A percentile compares a stretch with the other conserved stretches of the same genome.
phyloP scores from a whole-genome alignment of 306 rosid species.

The Acacia crassicarpa region DNA sequence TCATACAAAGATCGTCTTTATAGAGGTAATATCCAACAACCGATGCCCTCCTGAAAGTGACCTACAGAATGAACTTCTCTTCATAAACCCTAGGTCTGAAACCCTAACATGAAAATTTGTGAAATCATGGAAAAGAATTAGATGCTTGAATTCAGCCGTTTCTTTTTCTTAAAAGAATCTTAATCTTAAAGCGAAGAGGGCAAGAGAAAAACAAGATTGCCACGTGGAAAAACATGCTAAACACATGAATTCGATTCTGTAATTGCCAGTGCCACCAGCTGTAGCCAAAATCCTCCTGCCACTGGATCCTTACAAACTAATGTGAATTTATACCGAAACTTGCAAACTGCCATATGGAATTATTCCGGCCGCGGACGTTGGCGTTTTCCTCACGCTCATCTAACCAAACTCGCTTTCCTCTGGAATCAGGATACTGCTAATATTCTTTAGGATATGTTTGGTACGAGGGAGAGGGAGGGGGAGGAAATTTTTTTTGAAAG shows the following conservation, averaged over 20 bases:
- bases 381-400: background rate
- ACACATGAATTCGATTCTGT: background rate
- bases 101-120: background rate
- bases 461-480: no score
- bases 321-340: background rate
- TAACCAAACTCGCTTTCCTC: background rate
- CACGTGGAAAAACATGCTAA: background rate
- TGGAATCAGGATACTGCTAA: no score
- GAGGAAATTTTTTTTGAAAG: no score
- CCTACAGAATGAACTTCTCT: background rate
- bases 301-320: background rate
- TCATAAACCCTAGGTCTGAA: background rate
- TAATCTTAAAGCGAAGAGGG: background rate
- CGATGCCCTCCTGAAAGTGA: background rate
- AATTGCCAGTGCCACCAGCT: background rate
- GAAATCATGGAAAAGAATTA: slow-evolving; percentile 3
- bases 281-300: background rate
- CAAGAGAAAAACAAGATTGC: no score
- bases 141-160: background rate
- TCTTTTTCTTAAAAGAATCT: background rate
- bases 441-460: no score
- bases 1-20: background rate
- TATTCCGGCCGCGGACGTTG: background rate
- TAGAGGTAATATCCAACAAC: background rate
- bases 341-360: background rate